Evolutionary conservation across 2,329 filamentous ascomycete species (phyloP), one percentile per base, ranked within the genome.

Genomic region (Trichophyton verrucosum): DNA sequence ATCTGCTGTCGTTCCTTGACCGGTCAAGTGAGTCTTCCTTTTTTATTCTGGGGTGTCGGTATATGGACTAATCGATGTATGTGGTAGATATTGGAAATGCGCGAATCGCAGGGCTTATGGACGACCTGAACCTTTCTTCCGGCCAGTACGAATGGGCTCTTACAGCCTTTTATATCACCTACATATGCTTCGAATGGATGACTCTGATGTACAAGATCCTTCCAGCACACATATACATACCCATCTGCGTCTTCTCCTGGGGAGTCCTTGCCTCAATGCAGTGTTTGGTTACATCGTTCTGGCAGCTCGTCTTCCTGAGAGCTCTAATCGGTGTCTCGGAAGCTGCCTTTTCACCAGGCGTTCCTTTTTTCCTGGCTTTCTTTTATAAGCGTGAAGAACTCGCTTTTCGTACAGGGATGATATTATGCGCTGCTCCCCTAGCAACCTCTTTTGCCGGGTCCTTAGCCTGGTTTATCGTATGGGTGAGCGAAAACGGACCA

Each of bases 1-100:
- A 94, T 71, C 82, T 95, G 78, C 77, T 96, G 64, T 87, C 86
- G 64, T 96, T 95, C 70, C 75, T 96, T 65, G 91, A 96, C 72
- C 81, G 91, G 65, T 91, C 88, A 17, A 95, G 89, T 91, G 77
- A 64, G 80, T 76, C 60, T 22, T 24, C 13, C 13, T 38, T 24
- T 51, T 30, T 38, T 40, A 30, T 33, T 17, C 33, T 3, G 6
- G 30, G 30, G 27, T 30, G 24, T 11, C 3, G 3, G 6, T 46
- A 44, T 22, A 20, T 57, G n/a, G 17, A 8, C 11, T 53, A 9
- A 36, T 36, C 42, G 11, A 44, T 17, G 15, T 33, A 9, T 4
- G 17, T 15, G 38, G 33, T 61, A 80, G 80, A 82, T 68, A 82
- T 82, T 64, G 82, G 83, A 53, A 85, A 86, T 71, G 82, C 82